Evolutionary conservation across 768 basidiomycete species (phyloP), one percentile per base, ranked within the genome.

Genomic region (Boletus bicolor): DNA sequence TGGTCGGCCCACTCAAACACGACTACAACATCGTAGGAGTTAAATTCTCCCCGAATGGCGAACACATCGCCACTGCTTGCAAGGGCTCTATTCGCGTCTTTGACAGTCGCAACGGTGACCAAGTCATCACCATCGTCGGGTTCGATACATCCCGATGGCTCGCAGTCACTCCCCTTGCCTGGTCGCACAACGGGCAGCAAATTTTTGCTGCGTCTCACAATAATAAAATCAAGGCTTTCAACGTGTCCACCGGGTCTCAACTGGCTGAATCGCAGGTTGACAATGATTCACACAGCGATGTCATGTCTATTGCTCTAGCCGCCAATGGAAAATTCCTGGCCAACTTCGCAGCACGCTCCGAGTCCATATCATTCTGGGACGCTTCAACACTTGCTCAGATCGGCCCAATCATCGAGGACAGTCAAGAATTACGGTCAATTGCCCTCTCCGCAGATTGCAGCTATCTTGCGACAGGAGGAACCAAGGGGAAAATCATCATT

Each of bases 31-130:
- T 47, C 14, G 11, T 21, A 1, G 38, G 28, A 1, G 15, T 54
- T 17, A 41, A 42, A 28, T 58, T 59, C 43, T 59, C 51, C 5
- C 59, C 51, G 0, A 6, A 45, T 28, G 48, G 39, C 14, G 7
- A 36, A 1, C 32, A 5, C 2, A 8, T 60, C 11, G 47, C 57
- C 11, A 43, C 51, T 3, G 11, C n/a, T 10, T 34, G 42, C 30
- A 9, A 9, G 1, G 1, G 9, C 19, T 6, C 51, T 15, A 36
- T 56, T 9, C 26, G n/a, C 2, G 9, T 54, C 17, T 53, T 59
- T 8, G 24, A 59, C 32, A 21, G 39, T 35, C 35, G 7, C 5
- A 59, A 1, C 4, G 59, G 59, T 5, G n/a, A 50, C 17, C 32
- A 43, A 5, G 44, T 60, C n/a, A 11, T 51, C 14, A 24, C 35